Conservation (phyloP, 176 grass and related monocot genomes). For the maize (Zea mays) region Zm-B73-REFERENCE-NAM-5.0 NC_050098.1:184696001-184696500, state of each 20-base stretch:
- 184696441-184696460: background rate
- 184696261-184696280: too few relatives aligned
- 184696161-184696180: too few relatives aligned
- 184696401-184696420: background rate
- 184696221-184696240: background rate
- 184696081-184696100: background rate
- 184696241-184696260: background rate
- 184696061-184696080: constrained; percentile 2
- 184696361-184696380: background rate
- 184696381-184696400: background rate
- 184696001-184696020: background rate
- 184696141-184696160: too few relatives aligned
- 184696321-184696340: background rate
- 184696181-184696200: too few relatives aligned
- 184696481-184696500: too few relatives aligned
- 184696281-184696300: background rate
- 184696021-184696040: background rate
- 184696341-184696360: background rate
- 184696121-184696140: background rate
- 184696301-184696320: background rate
- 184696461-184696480: too few relatives aligned
- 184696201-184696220: background rate
- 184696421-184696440: background rate
- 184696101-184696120: constrained; percentile 1
- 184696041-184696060: background rate